A percentile compares a stretch with the other conserved stretches of the same genome.
These are phyloP conservation scores for Trypethelium eluteriae DNA, from an alignment of 495 filamentous ascomycete genomes.

Conservation along the genomic window DNA sequence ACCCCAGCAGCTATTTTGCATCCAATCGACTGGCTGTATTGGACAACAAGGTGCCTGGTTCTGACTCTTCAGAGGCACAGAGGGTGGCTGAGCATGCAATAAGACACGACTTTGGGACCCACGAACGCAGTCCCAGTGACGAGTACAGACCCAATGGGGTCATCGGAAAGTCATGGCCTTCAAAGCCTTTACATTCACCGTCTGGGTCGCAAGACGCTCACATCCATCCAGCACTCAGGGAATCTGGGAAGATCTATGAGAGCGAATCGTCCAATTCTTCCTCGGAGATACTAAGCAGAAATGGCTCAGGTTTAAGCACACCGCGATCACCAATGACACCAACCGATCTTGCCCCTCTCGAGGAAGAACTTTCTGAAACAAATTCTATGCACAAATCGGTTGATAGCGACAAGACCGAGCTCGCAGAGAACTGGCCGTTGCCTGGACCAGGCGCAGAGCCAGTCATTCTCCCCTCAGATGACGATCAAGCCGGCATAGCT, in stretches of 20 bases:
- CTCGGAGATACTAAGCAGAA: not conserved
- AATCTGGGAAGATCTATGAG: slow-evolving; percentile 3
- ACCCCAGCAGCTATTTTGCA: not conserved
- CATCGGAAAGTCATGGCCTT: not conserved
- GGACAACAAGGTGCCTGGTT: not conserved
- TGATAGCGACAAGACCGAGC: not conserved
- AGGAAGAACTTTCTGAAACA: not conserved
- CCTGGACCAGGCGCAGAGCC: not conserved
- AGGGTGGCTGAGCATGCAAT: not conserved
- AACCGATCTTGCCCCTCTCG: not conserved
- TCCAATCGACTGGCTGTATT: not conserved
- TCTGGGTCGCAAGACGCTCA: not conserved
- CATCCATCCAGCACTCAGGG: slow-evolving; percentile 6
- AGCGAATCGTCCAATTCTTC: slow-evolving; percentile 9
- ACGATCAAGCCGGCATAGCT: not conserved
- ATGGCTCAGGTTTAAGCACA: slow-evolving; percentile 1
- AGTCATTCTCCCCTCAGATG: not conserved
- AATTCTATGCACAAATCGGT: not conserved
- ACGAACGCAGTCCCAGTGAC: not conserved
- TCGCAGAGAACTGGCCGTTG: slow-evolving; percentile 1
- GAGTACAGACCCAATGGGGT: not conserved
- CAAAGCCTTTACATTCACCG: slow-evolving; percentile 1
- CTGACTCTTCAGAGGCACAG: not conserved
- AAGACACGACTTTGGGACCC: not conserved
- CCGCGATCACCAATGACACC: slow-evolving; percentile 5